Conservation (phyloP, 2,329 filamentous ascomycete species). For the Paecilomyces niveus region DNA sequence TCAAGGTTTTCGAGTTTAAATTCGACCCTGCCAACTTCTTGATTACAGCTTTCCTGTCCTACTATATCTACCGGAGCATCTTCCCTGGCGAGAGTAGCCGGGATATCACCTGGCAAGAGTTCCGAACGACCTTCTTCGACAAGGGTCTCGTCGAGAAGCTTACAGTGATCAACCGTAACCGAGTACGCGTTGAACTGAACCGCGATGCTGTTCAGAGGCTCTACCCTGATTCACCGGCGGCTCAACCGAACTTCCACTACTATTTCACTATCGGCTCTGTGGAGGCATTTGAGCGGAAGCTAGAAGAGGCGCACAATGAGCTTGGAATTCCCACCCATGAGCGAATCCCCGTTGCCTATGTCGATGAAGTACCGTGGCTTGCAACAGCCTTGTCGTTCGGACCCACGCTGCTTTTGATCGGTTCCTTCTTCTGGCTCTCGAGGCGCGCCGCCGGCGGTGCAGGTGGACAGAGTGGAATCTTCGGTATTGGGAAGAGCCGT, state of each 20-base stretch:
- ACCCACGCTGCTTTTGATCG: conserved; percentile 79
- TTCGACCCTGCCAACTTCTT: conserved; percentile 50
- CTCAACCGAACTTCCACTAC: conserved; percentile 67
- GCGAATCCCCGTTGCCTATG: conserved; percentile 87
- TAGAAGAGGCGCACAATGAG: conserved; percentile 83
- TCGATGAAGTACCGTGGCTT: conserved; percentile 65
- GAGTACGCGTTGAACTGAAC: conserved; percentile 74
- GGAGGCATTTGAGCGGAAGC: conserved; percentile 80
- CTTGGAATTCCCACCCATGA: conserved; percentile 80
- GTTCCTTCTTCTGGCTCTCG: conserved; percentile 71
- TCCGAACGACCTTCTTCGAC: conserved; percentile 86
- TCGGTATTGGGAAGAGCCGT: conserved; percentile 91
- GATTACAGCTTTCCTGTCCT: conserved; percentile 53
- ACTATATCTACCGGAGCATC: conserved; percentile 57
- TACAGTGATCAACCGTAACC: conserved; percentile 67
- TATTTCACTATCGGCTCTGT: conserved; percentile 94
- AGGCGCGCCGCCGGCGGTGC: conserved; percentile 65
- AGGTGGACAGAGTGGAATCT: conserved; percentile 67
- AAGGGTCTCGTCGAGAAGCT: conserved; percentile 94
- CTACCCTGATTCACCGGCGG: conserved; percentile 69
- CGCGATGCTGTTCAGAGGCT: conserved; percentile 63
- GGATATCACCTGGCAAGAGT: conserved; percentile 98
- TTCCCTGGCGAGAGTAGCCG: conserved; percentile 59
- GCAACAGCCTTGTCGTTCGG: conserved; percentile 72
- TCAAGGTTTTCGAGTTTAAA: conserved; percentile 40